Evolutionary conservation across 2,329 filamentous ascomycete genomes (phyloP).

Genomic region (Podosphaera xanthii): DNA sequence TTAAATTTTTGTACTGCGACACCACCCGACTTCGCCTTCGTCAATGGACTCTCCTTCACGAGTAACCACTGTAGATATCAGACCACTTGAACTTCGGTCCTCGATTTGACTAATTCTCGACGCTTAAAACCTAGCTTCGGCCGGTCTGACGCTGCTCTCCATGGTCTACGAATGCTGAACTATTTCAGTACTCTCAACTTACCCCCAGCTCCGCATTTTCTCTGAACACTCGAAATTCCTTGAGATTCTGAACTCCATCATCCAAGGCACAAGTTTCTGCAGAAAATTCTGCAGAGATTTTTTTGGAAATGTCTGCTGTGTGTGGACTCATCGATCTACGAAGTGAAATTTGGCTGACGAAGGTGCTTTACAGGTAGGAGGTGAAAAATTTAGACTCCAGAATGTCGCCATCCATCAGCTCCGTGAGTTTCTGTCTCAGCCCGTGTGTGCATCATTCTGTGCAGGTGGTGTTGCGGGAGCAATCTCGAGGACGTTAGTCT

Average conservation of each 20-base stretch:
- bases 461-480: constrained; percentile 86
- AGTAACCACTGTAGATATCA: neutral
- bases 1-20: neutral
- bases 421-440: constrained; percentile 43
- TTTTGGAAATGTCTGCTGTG: neutral
- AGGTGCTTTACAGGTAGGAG: neutral
- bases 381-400: neutral
- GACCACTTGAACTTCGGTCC: neutral
- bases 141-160: neutral
- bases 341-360: neutral
- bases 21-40: neutral
- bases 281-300: too few relatives aligned
- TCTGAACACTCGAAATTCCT: neutral
- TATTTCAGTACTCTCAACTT: neutral
- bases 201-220: neutral
- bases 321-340: neutral
- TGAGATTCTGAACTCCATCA: neutral
- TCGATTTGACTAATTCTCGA: neutral
- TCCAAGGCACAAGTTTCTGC: too few relatives aligned
- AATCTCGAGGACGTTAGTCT: constrained; percentile 93
- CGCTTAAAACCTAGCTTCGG: neutral
- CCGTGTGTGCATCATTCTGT: constrained; percentile 76
- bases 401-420: constrained; percentile 6
- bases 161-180: neutral
- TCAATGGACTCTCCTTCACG: neutral